Evolutionary conservation across 1,284 basidiomycete genomes (phyloP), one percentile per base, ranked within the genome.

Genomic region (Rhodotorula mucilaginosa): DNA sequence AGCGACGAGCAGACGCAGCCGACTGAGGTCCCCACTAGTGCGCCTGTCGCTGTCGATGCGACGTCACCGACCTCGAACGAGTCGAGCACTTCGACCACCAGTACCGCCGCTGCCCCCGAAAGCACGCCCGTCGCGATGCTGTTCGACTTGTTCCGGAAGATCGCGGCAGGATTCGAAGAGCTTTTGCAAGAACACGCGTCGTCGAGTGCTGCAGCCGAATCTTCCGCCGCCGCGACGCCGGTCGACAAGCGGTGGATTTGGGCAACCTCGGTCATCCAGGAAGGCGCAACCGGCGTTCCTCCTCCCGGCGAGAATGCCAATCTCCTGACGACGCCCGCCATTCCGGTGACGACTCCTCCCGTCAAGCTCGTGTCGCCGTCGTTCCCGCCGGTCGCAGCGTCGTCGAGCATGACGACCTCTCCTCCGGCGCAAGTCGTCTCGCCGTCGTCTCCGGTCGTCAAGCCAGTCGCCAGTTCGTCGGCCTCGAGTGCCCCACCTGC

Each of bases 231-330:
- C 18, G 31, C 12, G 1, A 23, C 57, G 31, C 57, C 57, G 31
- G 64, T 62, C 18, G 70, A 64, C 19, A 74, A 71, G 69, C 66
- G 72, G 34, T 74, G 72, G 72, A 60, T 74, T 21, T 67, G 65
- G 68, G 68, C 62, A 16, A 69, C 39, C 23, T 52, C 58, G 39
- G 67, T 74, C 65, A 67, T 74, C 21, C 73, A 74, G 52, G 73
- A 74, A 44, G 70, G 64, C 58, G 61, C 73, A 3, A 56, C 67
- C 1, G 58, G 21, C 8, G 47, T 64, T 2, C 73, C 73, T 13
- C 23, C 73, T 10, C 7, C 56, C 44, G 73, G 73, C 10, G n/a
- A 58, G 34, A 74, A 74, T 54, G 65, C 26, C 29, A 67, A 74
- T 58, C 49, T 52, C 8, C 34, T 70, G 57, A 68, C 26, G 52